phyloP scores from a whole-genome alignment of 2,329 filamentous ascomycete species.

The Helminthosporium solani region DNA sequence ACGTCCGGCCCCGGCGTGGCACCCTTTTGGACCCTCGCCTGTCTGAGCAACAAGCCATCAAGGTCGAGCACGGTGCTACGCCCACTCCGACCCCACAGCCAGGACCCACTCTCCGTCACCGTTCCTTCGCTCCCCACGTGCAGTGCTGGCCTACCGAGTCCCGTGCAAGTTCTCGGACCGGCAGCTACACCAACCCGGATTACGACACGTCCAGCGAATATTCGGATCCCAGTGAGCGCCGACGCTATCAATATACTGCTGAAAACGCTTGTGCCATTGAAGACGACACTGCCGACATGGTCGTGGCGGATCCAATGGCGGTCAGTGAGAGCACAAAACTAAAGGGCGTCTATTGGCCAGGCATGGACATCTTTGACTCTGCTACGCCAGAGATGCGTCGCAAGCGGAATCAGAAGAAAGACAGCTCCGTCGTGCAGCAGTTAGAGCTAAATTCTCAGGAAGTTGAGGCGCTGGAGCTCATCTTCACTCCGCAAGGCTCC shows the following conservation, averaged over 20 bases:
- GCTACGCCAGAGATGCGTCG: conserved; percentile 71
- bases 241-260: conserved; percentile 23
- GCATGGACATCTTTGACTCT: conserved; percentile 80
- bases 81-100: conserved; percentile 31
- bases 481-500: conserved; percentile 54
- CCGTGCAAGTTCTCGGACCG: conserved; percentile 35
- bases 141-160: conserved; percentile 42
- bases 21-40: conserved; percentile 40
- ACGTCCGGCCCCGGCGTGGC: conserved; percentile 23
- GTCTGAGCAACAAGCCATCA: conserved; percentile 38
- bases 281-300: conserved; percentile 26
- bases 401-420: conserved; percentile 77
- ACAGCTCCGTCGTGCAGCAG: conserved; percentile 66
- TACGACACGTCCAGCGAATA: conserved; percentile 42
- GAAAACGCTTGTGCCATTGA: conserved; percentile 35
- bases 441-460: conserved; percentile 65
- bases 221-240: conserved; percentile 35
- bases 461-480: conserved; percentile 64
- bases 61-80: conserved; percentile 31
- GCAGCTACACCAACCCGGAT: conserved; percentile 39
- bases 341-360: conserved; percentile 73
- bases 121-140: conserved; percentile 37
- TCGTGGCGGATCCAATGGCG: conserved; percentile 26
- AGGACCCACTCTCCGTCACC: conserved; percentile 33
- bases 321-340: conserved; percentile 52